phyloP scores from a whole-genome alignment of 2,329 filamentous ascomycete species.

The Penicillium sp. region DNA sequence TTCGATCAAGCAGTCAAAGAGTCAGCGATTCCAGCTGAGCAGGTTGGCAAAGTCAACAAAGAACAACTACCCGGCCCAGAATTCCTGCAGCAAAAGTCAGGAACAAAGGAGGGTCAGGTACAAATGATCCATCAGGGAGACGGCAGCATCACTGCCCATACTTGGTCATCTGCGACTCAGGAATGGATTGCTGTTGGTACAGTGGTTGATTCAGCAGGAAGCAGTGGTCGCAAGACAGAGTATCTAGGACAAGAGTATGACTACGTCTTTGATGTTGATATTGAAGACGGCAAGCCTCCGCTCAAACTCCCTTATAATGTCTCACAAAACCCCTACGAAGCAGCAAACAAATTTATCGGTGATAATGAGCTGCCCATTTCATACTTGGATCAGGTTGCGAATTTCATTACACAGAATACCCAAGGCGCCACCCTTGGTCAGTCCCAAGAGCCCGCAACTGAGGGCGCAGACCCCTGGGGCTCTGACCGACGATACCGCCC shows the following conservation, averaged over 20 bases:
- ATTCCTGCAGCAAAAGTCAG: slow-evolving; percentile 76
- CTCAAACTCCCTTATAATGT: slow-evolving; percentile 94
- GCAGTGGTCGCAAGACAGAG: slow-evolving; percentile 73
- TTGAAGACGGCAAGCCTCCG: slow-evolving; percentile 89
- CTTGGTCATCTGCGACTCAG: slow-evolving; percentile 72
- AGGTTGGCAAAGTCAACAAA: slow-evolving; percentile 81
- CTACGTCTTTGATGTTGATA: slow-evolving; percentile 94
- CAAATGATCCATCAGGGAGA: slow-evolving; percentile 85
- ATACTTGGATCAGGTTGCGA: slow-evolving; percentile 88
- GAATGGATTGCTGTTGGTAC: slow-evolving; percentile 91
- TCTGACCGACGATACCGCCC: slow-evolving; percentile 77
- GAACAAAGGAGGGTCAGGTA: slow-evolving; percentile 95
- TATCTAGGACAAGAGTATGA: slow-evolving; percentile 89
- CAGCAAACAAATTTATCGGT: slow-evolving; percentile 84
- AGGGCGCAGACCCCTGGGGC: slow-evolving; percentile 71
- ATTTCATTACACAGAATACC: slow-evolving; percentile 89
- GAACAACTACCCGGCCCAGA: slow-evolving; percentile 87
- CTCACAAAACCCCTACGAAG: slow-evolving; percentile 88
- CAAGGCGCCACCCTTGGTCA: slow-evolving; percentile 81
- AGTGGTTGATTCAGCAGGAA: slow-evolving; percentile 84
- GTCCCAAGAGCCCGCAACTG: slow-evolving; percentile 46
- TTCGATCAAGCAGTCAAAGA: slow-evolving; percentile 82
- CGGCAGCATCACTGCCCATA: slow-evolving; percentile 80
- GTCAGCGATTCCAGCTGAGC: slow-evolving; percentile 85
- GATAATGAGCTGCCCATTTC: slow-evolving; percentile 84